Evolutionary conservation across 2,329 filamentous ascomycete genomes (phyloP).

Genomic region (Colletotrichum sp.): DNA sequence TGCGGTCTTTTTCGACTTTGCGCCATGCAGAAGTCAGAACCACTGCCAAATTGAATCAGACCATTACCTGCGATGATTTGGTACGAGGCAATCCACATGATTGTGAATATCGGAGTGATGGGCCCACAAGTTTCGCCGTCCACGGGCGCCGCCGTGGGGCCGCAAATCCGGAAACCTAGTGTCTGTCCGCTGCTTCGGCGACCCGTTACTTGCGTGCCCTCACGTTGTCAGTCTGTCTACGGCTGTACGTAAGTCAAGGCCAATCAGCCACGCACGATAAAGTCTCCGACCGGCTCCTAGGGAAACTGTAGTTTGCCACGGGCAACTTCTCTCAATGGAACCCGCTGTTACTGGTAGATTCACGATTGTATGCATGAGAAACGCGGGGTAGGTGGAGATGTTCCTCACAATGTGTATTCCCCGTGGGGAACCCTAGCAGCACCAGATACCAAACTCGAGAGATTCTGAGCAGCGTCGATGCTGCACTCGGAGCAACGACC

Average conservation of each 20-base stretch:
- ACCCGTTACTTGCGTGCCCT: background rate
- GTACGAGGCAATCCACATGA: background rate
- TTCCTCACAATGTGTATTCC: background rate
- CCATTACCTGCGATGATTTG: background rate
- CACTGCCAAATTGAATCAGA: background rate
- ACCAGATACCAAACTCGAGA: background rate
- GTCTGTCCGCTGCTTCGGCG: background rate
- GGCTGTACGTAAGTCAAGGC: background rate
- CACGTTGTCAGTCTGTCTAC: background rate
- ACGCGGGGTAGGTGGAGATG: background rate
- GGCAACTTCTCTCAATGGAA: background rate
- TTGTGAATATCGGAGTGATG: background rate
- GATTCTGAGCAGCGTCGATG: background rate
- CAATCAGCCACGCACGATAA: rapidly evolving
- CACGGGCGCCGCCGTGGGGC: background rate
- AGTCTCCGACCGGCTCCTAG: background rate
- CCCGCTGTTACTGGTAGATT: background rate
- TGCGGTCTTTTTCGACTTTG: background rate
- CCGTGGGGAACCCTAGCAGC: background rate
- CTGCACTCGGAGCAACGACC: background rate
- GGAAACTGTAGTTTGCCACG: background rate
- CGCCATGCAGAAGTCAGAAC: rapidly evolving
- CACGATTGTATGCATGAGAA: background rate
- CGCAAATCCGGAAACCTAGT: background rate
- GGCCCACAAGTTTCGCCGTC: background rate